A percentile compares a stretch with the other conserved stretches of the same genome.
These are phyloP conservation scores for Conoideocrella luteorostrata DNA, from an alignment of 2,329 filamentous ascomycete species.

Conservation along the genomic window DNA sequence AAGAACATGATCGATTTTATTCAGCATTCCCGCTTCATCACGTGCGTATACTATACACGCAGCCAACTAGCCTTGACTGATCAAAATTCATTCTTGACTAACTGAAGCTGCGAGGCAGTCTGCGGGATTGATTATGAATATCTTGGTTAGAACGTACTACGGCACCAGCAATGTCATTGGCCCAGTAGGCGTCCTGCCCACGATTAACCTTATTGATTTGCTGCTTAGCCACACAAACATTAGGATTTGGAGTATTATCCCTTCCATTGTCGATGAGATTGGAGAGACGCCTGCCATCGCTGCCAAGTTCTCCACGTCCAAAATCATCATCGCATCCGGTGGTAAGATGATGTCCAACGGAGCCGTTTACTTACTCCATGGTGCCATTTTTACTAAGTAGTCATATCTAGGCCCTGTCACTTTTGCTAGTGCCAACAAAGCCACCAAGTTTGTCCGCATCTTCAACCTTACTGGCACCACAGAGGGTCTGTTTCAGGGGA, in stretches of 20 bases:
- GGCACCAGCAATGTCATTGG: slow-evolving; percentile 29
- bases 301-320: slow-evolving; percentile 23
- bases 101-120: too few species aligned
- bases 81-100: too few species aligned
- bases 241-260: slow-evolving; percentile 32
- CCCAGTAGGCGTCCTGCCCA: slow-evolving; percentile 26
- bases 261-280: slow-evolving; percentile 28
- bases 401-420: slow-evolving; percentile 19
- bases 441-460: slow-evolving; percentile 25
- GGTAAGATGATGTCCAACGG: too few species aligned
- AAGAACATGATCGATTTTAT: slow-evolving; percentile 23
- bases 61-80: too few species aligned
- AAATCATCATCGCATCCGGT: slow-evolving; percentile 31
- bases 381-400: too few species aligned
- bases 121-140: slow-evolving; percentile 35
- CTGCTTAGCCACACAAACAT: slow-evolving; percentile 27
- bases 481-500: slow-evolving; percentile 28
- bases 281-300: slow-evolving; percentile 24
- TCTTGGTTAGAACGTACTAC: slow-evolving; percentile 30
- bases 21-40: slow-evolving; percentile 31
- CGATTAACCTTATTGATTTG: slow-evolving; percentile 26
- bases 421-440: slow-evolving; percentile 19
- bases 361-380: too few species aligned
- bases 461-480: slow-evolving; percentile 28
- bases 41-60: slow-evolving; percentile 15